Evolutionary conservation across 2,329 filamentous ascomycete species (phyloP).

Genomic region (Neofusicoccum cordaticola): DNA sequence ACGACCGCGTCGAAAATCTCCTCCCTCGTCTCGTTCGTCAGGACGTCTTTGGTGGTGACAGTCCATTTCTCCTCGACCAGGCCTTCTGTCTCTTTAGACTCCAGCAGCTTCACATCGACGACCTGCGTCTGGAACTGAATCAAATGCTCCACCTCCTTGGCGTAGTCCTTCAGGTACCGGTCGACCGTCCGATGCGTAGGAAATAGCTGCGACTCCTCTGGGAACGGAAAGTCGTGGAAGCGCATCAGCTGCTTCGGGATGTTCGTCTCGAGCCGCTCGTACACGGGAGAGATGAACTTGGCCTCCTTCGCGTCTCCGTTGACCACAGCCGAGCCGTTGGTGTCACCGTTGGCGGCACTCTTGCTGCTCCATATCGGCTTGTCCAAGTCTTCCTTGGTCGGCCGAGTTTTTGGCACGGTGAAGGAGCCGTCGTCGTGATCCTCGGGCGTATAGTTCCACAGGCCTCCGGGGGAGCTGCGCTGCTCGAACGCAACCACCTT

Average conservation of each 20-base stretch:
- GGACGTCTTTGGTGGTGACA: slow-evolving; percentile 54
- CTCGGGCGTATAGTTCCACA: slow-evolving; percentile 75
- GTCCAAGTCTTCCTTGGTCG: slow-evolving; percentile 55
- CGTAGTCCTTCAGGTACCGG: slow-evolving; percentile 71
- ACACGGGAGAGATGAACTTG: slow-evolving; percentile 78
- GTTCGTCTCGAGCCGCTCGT: slow-evolving; percentile 80
- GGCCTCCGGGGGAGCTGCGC: slow-evolving; percentile 70
- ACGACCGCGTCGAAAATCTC: slow-evolving; percentile 55
- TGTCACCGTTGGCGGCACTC: not conserved
- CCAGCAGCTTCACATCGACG: slow-evolving; percentile 49
- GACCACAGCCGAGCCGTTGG: not conserved
- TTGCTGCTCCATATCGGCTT: slow-evolving; percentile 53
- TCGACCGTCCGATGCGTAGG: slow-evolving; percentile 70
- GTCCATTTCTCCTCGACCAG: slow-evolving; percentile 52
- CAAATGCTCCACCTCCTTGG: slow-evolving; percentile 62
- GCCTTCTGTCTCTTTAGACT: slow-evolving; percentile 20
- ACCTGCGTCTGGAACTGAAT: slow-evolving; percentile 72
- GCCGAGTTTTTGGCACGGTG: slow-evolving; percentile 61
- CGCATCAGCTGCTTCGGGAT: slow-evolving; percentile 79
- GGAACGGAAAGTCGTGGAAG: slow-evolving; percentile 69
- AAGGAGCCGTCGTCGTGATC: slow-evolving; percentile 46
- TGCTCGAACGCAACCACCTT: slow-evolving; percentile 80
- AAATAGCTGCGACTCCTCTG: slow-evolving; percentile 65
- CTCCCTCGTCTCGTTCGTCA: slow-evolving; percentile 39
- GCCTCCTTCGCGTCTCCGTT: slow-evolving; percentile 40